Percentiles rank a stretch among this genome's conserved stretches.
Evolutionary conservation across 176 grass and related monocot species (phyloP).

Genomic region (Phoenix roebelenii): DNA sequence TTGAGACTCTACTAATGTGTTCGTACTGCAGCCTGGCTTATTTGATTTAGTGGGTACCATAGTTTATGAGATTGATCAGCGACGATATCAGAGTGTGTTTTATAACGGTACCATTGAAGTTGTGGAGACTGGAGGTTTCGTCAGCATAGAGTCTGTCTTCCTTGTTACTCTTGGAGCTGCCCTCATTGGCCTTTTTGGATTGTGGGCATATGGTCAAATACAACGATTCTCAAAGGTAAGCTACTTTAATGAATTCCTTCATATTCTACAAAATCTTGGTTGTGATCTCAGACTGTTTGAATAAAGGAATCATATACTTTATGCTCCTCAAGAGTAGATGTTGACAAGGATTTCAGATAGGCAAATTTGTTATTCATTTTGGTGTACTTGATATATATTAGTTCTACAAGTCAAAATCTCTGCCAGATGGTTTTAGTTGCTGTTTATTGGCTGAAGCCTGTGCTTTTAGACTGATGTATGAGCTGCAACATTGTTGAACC

Average conservation of each 20-base stretch:
- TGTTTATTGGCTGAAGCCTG: too few relatives aligned
- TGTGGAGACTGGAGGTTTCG: conserved; percentile 72
- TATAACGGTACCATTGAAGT: conserved; percentile 93
- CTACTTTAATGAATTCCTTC: conserved; percentile 1
- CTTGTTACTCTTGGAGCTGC: conserved; percentile 80
- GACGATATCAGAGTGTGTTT: conserved; percentile 72
- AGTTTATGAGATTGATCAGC: conserved; percentile 90
- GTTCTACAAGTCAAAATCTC: too few relatives aligned
- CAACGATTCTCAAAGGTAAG: conserved; percentile 86
- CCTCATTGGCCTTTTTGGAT: conserved; percentile 57
- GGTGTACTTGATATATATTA: too few relatives aligned
- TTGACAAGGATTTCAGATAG: too few relatives aligned
- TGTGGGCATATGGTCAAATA: conserved; percentile 91
- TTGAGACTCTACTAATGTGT: conserved; percentile 16
- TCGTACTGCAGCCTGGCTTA: conserved; percentile 61
- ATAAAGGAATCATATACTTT: too few relatives aligned
- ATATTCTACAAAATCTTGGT: background rate
- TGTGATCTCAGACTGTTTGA: too few relatives aligned
- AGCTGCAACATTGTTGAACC: too few relatives aligned
- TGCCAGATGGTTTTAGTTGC: too few relatives aligned
- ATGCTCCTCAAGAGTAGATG: too few relatives aligned
- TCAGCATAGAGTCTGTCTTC: conserved; percentile 94
- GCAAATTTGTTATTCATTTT: too few relatives aligned
- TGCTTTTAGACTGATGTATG: too few relatives aligned
- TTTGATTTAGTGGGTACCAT: conserved; percentile 92